Percentiles rank a stretch among this genome's conserved stretches.
Evolutionary conservation across 352 stramenopile genomes (phyloP).

Genomic region (Globisporangium lucens): DNA sequence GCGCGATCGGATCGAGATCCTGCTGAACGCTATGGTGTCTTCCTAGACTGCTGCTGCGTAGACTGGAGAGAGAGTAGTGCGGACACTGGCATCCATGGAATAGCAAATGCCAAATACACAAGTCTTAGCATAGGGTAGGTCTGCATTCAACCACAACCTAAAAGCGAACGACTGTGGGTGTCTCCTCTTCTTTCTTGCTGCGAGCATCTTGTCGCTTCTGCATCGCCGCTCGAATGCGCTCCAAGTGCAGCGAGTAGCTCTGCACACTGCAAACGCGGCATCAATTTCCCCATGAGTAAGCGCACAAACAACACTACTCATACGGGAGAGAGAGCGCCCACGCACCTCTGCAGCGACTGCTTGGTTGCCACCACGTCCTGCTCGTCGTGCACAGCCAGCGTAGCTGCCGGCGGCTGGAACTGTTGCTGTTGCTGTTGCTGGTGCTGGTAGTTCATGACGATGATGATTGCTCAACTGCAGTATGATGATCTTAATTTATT

Average conservation of each 20-base stretch:
- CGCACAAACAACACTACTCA: background rate
- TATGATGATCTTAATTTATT: background rate
- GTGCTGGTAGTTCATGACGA: background rate
- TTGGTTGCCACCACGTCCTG: background rate
- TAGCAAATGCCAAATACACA: conserved; percentile 2
- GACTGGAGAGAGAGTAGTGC: background rate
- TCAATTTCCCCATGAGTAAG: background rate
- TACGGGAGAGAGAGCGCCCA: background rate
- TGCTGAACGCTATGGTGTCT: conserved; percentile 31
- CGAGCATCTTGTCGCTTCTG: conserved; percentile 7
- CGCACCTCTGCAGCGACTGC: conserved; percentile 11
- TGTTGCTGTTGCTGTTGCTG: background rate
- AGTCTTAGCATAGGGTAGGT: background rate
- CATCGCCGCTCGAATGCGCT: conserved; percentile 32
- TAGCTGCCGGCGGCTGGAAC: background rate
- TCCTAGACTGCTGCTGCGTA: background rate
- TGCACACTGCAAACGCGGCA: conserved; percentile 23
- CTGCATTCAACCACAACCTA: background rate
- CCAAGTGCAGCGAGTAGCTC: conserved; percentile 30
- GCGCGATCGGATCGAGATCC: conserved; percentile 54
- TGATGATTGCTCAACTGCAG: background rate
- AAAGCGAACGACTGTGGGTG: background rate
- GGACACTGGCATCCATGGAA: background rate
- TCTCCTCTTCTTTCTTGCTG: background rate
- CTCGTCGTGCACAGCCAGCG: background rate